Evolutionary conservation across 1,284 basidiomycete species (phyloP), one percentile per base, ranked within the genome.

Genomic region (Abortiporus biennis): DNA sequence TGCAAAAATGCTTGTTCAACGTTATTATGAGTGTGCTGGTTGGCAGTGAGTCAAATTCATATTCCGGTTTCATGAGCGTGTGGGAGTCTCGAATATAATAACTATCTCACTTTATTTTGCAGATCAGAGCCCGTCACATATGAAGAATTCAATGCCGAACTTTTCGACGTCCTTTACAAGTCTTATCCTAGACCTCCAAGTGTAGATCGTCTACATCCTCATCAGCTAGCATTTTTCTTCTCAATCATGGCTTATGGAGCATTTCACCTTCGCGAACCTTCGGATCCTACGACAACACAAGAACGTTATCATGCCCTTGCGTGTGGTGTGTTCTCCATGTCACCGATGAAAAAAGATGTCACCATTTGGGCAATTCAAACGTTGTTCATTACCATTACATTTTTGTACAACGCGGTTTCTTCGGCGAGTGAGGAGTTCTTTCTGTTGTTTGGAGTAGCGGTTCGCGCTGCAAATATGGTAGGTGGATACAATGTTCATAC

Each of bases 31-130:
- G n/a, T 58, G 65, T 36, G 65, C 62, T 27, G 64, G 69, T 4
- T 76, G 71, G 69, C 63, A 72, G 74, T 74, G 55, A 48, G 74
- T 61, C n/a, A 6, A n/a, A n/a, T n/a, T 9, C 27, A n/a, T n/a
- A n/a, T 29, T 29, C 9, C 27, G 8, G 27, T 9, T 37, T 12
- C 23, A 19, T 32, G 9, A n/a, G 15, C n/a, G 27, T 6, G 15
- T 17, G 22, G 30, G 29, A 34, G 17, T 20, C n/a, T n/a, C n/a
- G n/a, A n/a, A n/a, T n/a, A n/a, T n/a, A n/a, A n/a, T n/a, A n/a
- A n/a, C n/a, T n/a, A 30, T 41, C 16, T 27, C 13, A 21, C 35
- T 32, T 21, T 21, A n/a, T n/a, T n/a, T n/a, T n/a, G n/a, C n/a
- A n/a, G n/a, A n/a, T n/a, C n/a, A n/a, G n/a, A n/a, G n/a, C n/a